phyloP scores from a whole-genome alignment of 441 rosid species.

The Syzygium malaccense region DNA sequence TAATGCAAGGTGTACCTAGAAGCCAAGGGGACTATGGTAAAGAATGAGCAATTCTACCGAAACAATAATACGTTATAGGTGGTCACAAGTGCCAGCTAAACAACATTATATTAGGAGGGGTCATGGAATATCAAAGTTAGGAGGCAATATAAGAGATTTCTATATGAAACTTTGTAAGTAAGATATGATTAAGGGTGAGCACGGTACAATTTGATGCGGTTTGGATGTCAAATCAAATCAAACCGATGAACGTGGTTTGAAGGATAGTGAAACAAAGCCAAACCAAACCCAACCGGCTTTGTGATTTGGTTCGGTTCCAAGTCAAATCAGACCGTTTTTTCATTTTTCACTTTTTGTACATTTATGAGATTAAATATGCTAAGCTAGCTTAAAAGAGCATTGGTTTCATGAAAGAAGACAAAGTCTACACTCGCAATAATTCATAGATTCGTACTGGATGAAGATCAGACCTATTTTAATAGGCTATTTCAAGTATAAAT shows the following conservation, averaged over 20 bases:
- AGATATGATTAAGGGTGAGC: not conserved
- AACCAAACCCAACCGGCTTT: not conserved
- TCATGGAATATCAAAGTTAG: not conserved
- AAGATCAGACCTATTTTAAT: not conserved
- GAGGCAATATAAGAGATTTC: not conserved
- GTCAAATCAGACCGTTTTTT: not conserved
- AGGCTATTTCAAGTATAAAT: not conserved
- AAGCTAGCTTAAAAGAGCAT: not conserved
- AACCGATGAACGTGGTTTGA: not conserved
- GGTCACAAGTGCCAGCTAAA: not conserved
- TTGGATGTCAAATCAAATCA: not conserved
- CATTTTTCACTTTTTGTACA: not conserved
- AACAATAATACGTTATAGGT: not conserved
- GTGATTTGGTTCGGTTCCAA: not conserved
- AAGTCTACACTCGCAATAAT: not conserved
- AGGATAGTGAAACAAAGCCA: not conserved
- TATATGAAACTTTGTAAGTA: not conserved
- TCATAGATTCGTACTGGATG: not conserved
- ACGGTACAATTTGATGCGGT: fast-evolving
- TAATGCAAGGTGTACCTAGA: not conserved
- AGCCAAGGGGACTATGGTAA: not conserved
- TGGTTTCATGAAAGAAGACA: not conserved
- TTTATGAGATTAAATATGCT: not conserved
- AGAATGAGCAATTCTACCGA: not conserved
- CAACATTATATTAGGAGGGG: not conserved